These are phyloP conservation scores for Epichloe sp. DNA, from an alignment of 2,329 filamentous ascomycete species.

Conservation along the genomic window DNA sequence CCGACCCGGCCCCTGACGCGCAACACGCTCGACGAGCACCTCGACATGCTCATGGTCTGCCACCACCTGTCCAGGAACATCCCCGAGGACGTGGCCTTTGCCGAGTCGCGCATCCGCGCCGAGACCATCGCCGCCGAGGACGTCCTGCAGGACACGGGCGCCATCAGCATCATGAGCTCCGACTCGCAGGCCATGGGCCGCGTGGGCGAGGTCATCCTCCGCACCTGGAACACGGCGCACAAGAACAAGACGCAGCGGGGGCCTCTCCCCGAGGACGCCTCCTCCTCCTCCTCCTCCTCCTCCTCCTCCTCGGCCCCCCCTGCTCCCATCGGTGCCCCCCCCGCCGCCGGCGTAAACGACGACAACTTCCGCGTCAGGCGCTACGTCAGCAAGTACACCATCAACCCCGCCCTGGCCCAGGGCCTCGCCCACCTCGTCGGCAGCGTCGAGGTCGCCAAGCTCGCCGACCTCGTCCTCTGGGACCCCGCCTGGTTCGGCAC, in stretches of 20 bases:
- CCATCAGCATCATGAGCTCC: constrained; percentile 94
- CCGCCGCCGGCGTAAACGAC: constrained; percentile 28
- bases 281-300: constrained; percentile 10
- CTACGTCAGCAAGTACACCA: constrained; percentile 90
- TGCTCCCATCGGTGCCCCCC: no score
- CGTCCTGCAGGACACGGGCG: constrained; percentile 85
- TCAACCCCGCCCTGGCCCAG: constrained; percentile 86
- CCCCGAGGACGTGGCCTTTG: constrained; percentile 89
- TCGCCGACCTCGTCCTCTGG: constrained; percentile 86
- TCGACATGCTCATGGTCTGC: constrained; percentile 98
- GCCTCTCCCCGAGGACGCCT: constrained; percentile 60
- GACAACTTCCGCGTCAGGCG: constrained; percentile 90
- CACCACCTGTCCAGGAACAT: constrained; percentile 89
- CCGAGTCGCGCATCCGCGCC: constrained; percentile 83
- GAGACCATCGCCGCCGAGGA: constrained; percentile 97
- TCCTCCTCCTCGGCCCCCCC: no score
- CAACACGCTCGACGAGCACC: constrained; percentile 90
- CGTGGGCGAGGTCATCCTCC: constrained; percentile 81
- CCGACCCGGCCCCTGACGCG: constrained; percentile 80
- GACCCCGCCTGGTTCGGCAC: constrained; percentile 73
- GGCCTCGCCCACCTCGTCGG: constrained; percentile 82
- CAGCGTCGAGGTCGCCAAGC: constrained; percentile 75
- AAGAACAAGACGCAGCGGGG: constrained; percentile 91
- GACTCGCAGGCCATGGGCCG: constrained; percentile 96
- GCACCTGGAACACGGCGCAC: constrained; percentile 94